A percentile compares a stretch with the other conserved stretches of the same genome.
Evolutionary conservation across 2,329 filamentous ascomycete species (phyloP).

Genomic region (Ophiostoma fasciatum): DNA sequence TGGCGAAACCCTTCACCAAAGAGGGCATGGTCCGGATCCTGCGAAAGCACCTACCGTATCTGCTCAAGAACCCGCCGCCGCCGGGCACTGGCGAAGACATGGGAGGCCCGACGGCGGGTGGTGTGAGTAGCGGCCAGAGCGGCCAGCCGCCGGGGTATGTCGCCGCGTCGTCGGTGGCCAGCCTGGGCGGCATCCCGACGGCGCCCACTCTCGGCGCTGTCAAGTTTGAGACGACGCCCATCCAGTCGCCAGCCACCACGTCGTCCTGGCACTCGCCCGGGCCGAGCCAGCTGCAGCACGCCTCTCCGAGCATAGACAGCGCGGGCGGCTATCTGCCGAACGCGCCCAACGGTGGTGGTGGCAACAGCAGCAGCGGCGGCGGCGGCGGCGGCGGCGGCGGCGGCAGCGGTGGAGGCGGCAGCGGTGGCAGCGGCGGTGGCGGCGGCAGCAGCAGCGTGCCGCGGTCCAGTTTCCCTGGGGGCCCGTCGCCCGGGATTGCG

Average conservation of each 20-base stretch:
- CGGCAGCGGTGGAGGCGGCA: slow-evolving; percentile 20
- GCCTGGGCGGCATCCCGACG: slow-evolving; percentile 13
- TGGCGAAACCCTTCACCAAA: slow-evolving; percentile 92
- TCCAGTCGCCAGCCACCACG: slow-evolving; percentile 35
- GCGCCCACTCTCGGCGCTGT: slow-evolving; percentile 16
- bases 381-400: slow-evolving; percentile 18
- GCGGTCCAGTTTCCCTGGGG: slow-evolving; percentile 1
- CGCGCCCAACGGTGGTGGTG: slow-evolving; percentile 18
- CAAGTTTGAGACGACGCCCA: slow-evolving; percentile 42
- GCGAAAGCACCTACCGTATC: slow-evolving; percentile 73
- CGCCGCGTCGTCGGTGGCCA: slow-evolving; percentile 10
- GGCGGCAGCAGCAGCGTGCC: too few species aligned
- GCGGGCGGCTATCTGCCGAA: slow-evolving; percentile 28
- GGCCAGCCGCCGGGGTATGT: slow-evolving; percentile 6
- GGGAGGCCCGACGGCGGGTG: slow-evolving; percentile 12
- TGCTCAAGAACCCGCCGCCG: slow-evolving; percentile 51
- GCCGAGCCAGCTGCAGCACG: slow-evolving; percentile 29
- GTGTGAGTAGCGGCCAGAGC: too few species aligned
- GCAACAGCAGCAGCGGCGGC: slow-evolving; percentile 29
- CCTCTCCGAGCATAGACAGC: slow-evolving; percentile 32
- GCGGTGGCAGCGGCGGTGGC: slow-evolving; percentile 17
- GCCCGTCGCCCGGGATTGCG: slow-evolving; percentile 16
- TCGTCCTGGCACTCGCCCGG: slow-evolving; percentile 36
- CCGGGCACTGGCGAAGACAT: slow-evolving; percentile 21
- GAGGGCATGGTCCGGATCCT: slow-evolving; percentile 74